phyloP scores from a whole-genome alignment of 1,139 yeast species.

The Pneumocystis oryctolagi region DNA sequence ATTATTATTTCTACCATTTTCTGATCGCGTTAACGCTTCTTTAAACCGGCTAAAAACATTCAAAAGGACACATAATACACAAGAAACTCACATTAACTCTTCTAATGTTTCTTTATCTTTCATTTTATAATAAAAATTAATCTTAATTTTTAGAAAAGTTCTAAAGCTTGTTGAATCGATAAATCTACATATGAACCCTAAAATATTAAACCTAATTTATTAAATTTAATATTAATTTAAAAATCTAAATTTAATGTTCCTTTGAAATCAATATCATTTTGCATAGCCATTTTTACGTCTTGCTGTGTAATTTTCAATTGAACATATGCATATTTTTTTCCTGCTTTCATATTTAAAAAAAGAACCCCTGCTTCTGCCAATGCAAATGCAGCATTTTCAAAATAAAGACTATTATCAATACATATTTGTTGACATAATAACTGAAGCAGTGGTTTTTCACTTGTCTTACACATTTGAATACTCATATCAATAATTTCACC shows the following conservation, averaged over 20 bases:
- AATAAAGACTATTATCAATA: slow-evolving; percentile 28
- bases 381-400: slow-evolving; percentile 44
- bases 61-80: background rate
- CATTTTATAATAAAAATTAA: background rate
- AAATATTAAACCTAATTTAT: background rate
- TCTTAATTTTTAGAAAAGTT: background rate
- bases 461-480: slow-evolving; percentile 24
- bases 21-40: background rate
- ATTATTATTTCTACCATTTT: background rate
- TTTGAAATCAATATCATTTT: slow-evolving; percentile 35
- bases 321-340: slow-evolving; percentile 52
- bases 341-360: slow-evolving; percentile 46
- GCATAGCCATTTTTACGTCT: slow-evolving; percentile 47
- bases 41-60: background rate
- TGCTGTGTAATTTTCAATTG: slow-evolving; percentile 57
- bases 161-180: background rate
- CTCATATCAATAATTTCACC: slow-evolving; percentile 74
- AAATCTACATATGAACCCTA: background rate
- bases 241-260: slow-evolving; percentile 19
- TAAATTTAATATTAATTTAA: too few species aligned
- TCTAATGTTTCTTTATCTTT: background rate
- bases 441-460: slow-evolving; percentile 10
- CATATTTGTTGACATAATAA: slow-evolving; percentile 8
- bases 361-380: slow-evolving; percentile 66
- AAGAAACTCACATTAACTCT: background rate